These are phyloP conservation scores for Pseudogymnoascus sp. DNA, from an alignment of 2,329 filamentous ascomycete genomes.

Conservation along the genomic window DNA sequence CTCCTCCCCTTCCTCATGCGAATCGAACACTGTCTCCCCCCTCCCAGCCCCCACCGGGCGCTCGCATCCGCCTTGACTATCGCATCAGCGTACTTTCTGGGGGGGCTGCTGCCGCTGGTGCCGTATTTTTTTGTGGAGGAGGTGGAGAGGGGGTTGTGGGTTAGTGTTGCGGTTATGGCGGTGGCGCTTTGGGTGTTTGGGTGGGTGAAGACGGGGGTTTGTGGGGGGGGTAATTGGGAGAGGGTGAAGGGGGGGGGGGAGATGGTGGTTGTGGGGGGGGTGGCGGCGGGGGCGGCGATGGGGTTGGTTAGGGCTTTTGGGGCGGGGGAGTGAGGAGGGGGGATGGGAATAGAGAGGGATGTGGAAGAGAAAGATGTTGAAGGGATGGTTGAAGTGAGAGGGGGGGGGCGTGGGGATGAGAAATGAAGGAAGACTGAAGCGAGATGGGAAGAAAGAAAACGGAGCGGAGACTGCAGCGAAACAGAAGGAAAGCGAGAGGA, in stretches of 20 bases:
- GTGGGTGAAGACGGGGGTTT: conserved; percentile 47
- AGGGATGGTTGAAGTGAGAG: too few species aligned
- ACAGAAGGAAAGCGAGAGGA: too few species aligned
- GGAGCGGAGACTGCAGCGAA: too few species aligned
- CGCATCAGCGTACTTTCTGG: conserved; percentile 46
- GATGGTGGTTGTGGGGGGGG: conserved; percentile 33
- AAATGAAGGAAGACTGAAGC: too few species aligned
- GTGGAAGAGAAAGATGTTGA: too few species aligned
- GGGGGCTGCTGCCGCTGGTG: conserved; percentile 46
- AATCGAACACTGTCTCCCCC: conserved; percentile 27
- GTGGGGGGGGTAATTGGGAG: conserved; percentile 19
- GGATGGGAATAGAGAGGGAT: too few species aligned
- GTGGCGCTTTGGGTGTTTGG: conserved; percentile 54
- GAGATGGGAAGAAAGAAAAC: too few species aligned
- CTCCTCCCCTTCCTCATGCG: conserved; percentile 33
- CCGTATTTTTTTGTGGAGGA: conserved; percentile 42
- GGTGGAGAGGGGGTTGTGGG: conserved; percentile 42
- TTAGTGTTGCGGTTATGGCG: conserved; percentile 52
- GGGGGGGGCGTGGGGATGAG: too few species aligned
- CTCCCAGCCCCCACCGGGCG: conserved; percentile 25
- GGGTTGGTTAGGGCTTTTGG: conserved; percentile 28
- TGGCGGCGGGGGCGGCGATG: conserved; percentile 32
- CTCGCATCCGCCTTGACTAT: conserved; percentile 42
- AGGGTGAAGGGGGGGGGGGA: conserved; percentile 28
- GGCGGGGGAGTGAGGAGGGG: not conserved